These are phyloP conservation scores for Ascochyta clinopodiicola DNA, from an alignment of 2,329 filamentous ascomycete genomes.

Conservation along the genomic window DNA sequence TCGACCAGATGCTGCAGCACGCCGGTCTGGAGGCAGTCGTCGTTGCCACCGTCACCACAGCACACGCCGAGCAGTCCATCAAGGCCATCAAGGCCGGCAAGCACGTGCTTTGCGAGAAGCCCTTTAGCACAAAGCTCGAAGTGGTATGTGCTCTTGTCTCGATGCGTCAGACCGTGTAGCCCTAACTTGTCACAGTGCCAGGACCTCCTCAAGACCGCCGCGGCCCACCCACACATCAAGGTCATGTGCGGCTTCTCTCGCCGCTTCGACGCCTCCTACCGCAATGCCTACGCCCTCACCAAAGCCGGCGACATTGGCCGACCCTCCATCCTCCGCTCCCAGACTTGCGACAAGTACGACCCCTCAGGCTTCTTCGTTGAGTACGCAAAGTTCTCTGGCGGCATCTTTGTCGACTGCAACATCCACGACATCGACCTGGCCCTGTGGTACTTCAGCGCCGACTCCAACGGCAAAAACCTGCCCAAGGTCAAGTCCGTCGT, in stretches of 20 bases:
- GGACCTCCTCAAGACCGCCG: slow-evolving; percentile 64
- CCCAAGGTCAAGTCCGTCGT: slow-evolving; percentile 62
- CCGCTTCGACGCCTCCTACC: slow-evolving; percentile 71
- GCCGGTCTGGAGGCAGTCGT: slow-evolving; percentile 63
- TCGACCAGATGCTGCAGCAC: slow-evolving; percentile 64
- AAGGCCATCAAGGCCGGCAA: slow-evolving; percentile 61
- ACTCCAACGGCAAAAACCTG: slow-evolving; percentile 22
- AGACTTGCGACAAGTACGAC: slow-evolving; percentile 72
- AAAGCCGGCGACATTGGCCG: slow-evolving; percentile 63
- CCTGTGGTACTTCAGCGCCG: slow-evolving; percentile 64
- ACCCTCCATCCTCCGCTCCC: slow-evolving; percentile 66
- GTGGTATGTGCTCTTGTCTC: slow-evolving; percentile 53
- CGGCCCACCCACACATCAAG: slow-evolving; percentile 64
- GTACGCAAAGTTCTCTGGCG: slow-evolving; percentile 70
- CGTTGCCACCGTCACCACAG: slow-evolving; percentile 61
- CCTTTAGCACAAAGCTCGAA: slow-evolving; percentile 64
- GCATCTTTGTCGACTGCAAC: slow-evolving; percentile 74
- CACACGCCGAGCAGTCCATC: slow-evolving; percentile 64
- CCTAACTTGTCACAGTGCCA: slow-evolving; percentile 56
- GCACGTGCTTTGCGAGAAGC: slow-evolving; percentile 68
- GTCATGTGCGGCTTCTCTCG: slow-evolving; percentile 72
- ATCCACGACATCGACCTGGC: slow-evolving; percentile 74
- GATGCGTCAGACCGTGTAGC: neutral
- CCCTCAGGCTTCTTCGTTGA: slow-evolving; percentile 71
- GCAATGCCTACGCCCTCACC: slow-evolving; percentile 63